A percentile compares a stretch with the other conserved stretches of the same genome.
These are phyloP conservation scores for Oryza nivara DNA, from an alignment of 176 grass and related monocot species.

Conservation along the genomic window DNA sequence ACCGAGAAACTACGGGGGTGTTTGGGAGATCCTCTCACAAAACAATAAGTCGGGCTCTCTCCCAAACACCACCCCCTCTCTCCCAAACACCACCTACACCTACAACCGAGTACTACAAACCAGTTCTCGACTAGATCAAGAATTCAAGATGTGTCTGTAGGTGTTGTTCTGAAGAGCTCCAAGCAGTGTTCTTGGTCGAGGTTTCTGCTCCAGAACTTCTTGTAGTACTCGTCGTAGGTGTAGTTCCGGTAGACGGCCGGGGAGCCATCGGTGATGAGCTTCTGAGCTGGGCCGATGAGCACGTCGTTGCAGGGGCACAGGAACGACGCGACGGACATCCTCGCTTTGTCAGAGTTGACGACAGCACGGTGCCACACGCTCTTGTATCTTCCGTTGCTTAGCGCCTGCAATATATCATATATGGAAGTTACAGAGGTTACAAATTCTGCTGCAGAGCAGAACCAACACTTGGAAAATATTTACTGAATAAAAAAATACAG, in stretches of 20 bases:
- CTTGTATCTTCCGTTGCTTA: conserved; percentile 72
- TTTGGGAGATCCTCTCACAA: too few species aligned
- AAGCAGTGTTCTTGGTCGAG: conserved; percentile 74
- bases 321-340: conserved; percentile 80
- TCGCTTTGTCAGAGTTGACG: conserved; percentile 54
- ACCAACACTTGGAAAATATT: neutral
- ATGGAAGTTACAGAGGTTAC: neutral
- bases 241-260: conserved; percentile 61
- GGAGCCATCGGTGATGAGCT: conserved; percentile 43
- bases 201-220: conserved; percentile 81
- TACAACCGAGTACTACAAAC: conserved; percentile 76
- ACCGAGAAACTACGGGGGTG: neutral
- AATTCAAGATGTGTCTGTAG: neutral
- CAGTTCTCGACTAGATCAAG: conserved; percentile 46
- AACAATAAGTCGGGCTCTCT: too few species aligned
- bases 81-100: conserved; percentile 25
- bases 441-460: neutral
- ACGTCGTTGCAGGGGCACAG: conserved; percentile 69
- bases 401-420: conserved; percentile 36
- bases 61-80: too few species aligned
- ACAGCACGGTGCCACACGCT: conserved; percentile 77
- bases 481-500: neutral
- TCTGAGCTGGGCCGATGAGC: conserved; percentile 50
- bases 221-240: conserved; percentile 84
- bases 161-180: conserved; percentile 60